Conservation (phyloP, 495 filamentous ascomycete species). For the Xylaria cubensis region DNA sequence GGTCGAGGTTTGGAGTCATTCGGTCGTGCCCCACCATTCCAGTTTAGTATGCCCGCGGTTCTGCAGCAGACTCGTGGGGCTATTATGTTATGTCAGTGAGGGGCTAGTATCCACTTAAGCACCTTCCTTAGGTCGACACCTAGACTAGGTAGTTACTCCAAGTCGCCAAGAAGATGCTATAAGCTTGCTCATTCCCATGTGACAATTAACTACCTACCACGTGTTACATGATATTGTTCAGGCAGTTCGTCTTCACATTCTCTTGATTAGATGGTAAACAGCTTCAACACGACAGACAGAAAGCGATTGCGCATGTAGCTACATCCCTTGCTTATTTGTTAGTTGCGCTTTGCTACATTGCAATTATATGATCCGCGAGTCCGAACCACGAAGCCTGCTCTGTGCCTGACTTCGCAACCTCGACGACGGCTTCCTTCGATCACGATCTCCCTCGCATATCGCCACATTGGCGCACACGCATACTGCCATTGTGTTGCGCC, state of each 20-base stretch:
- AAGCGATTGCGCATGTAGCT: background rate
- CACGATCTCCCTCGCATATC: background rate
- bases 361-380: background rate
- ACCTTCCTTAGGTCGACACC: background rate
- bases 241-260: background rate
- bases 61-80: background rate
- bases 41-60: constrained; percentile 3
- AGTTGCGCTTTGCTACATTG: constrained; percentile 5
- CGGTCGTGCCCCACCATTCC: constrained; percentile 42
- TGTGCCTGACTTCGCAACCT: background rate
- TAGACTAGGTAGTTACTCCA: background rate
- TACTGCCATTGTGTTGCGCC: background rate
- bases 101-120: background rate
- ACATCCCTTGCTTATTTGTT: background rate
- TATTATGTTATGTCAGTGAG: background rate
- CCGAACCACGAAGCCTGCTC: background rate
- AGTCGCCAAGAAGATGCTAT: too few species aligned
- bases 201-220: constrained; percentile 23
- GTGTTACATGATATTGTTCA: constrained; percentile 3
- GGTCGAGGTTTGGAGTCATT: constrained; percentile 35
- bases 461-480: background rate
- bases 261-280: constrained; percentile 8
- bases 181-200: constrained; percentile 19
- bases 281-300: constrained; percentile 4
- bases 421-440: background rate